Evolutionary conservation across 495 filamentous ascomycete species (phyloP), one percentile per base, ranked within the genome.

Genomic region (Penicillium goetzii): DNA sequence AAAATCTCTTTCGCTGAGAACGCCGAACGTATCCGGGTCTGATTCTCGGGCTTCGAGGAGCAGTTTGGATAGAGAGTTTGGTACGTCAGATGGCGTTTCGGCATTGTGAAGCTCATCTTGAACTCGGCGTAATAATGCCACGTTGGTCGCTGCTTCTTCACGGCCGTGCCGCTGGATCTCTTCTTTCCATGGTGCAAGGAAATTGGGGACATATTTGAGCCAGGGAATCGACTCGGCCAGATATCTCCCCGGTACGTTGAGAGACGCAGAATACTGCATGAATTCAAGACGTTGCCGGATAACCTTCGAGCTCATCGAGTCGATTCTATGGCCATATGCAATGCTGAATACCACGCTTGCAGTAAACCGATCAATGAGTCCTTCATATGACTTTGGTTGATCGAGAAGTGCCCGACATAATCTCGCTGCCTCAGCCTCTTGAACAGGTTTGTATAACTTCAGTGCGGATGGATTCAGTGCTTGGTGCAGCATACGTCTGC

Each of bases 361-460:
- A 3, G 65, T 60, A 40, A 63, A 71, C 6, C 68, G 65, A 43
- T 76, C 67, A 47, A 72, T 68, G 7, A 59, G 38, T 17, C 62
- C 56, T 40, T 68, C 66, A 47, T 66, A 68, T 2, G 50, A 54
- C 2, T 43, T 21, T 10, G 74, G 74, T 30, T 62, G 64, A 4
- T 62, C n/a, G 2, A 78, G 64, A 0, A 78, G 66, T n/a, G 73
- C 64, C 36, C 50, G 61, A 53, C 73, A 78, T 19, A 79, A 52
- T 28, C 75, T 55, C 10, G 56, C 64, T 4, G 78, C 77, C 61
- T 80, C 78, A 7, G 78, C 78, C 19, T 74, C 72, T 54, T 80
- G 78, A 19, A 76, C 69, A 4, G 76, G 76, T 58, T 81, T 77
- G 67, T 87, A 86, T 17, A 81, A 72, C 55, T 78, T 69, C 21